Evolutionary conservation across 2,329 filamentous ascomycete genomes (phyloP).

Genomic region (Verticillium dahliae): DNA sequence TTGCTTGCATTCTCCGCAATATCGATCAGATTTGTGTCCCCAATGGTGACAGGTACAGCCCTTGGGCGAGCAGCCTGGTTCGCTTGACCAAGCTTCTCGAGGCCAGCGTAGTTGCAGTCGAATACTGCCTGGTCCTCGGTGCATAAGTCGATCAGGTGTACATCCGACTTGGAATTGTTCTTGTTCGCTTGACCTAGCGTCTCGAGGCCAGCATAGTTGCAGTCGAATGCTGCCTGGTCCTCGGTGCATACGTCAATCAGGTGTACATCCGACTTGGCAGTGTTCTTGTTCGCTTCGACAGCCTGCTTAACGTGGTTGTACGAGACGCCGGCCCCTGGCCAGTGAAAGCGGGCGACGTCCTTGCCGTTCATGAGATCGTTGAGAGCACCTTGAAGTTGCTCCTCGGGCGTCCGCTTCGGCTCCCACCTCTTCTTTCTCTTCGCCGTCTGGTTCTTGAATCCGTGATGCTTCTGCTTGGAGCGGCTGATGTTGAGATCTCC

Average conservation of each 20-base stretch:
- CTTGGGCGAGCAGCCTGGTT: background rate
- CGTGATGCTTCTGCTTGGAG: background rate
- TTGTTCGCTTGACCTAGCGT: background rate
- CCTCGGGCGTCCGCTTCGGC: background rate
- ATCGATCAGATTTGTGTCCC: constrained; percentile 39
- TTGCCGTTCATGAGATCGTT: background rate
- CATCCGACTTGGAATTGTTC: background rate
- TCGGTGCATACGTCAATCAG: background rate
- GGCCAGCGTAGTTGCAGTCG: background rate
- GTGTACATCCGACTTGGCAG: background rate
- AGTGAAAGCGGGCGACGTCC: background rate
- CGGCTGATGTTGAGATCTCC: background rate
- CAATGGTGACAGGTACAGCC: background rate
- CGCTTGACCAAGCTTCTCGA: background rate
- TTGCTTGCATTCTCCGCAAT: constrained; percentile 43
- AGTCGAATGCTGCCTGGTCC: background rate
- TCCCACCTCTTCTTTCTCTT: background rate
- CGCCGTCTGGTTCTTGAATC: too few relatives aligned
- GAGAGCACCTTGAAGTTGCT: background rate
- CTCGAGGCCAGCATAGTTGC: background rate
- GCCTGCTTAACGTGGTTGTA: background rate
- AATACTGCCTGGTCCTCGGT: background rate
- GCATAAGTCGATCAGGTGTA: background rate
- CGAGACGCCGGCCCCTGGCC: background rate
- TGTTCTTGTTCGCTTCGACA: background rate